Percentiles rank a stretch among this genome's conserved stretches.
These are phyloP conservation scores for Solanum acaule DNA, from an alignment of 257 asterid species.

Conservation along the genomic window DNA sequence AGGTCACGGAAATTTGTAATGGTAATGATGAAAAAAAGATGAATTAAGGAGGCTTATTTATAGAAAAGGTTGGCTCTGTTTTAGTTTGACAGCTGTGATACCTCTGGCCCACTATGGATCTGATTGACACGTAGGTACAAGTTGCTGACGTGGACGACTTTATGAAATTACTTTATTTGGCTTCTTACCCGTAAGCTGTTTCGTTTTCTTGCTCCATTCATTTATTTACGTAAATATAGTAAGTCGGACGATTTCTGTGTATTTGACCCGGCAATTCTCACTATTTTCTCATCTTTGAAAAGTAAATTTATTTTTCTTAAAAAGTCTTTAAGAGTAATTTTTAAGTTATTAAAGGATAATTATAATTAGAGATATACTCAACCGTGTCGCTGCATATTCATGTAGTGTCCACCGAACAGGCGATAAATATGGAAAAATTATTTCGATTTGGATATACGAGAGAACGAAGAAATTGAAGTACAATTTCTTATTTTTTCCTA, in stretches of 20 bases:
- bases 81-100: neutral
- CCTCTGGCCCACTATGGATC: constrained; percentile 10
- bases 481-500: neutral
- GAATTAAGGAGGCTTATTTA: neutral
- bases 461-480: neutral
- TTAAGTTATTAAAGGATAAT: neutral
- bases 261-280: neutral
- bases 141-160: constrained; percentile 25
- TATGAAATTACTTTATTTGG: neutral
- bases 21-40: neutral
- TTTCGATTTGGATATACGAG: neutral
- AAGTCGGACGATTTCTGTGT: neutral
- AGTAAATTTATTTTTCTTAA: neutral
- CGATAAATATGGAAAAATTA: neutral
- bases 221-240: neutral
- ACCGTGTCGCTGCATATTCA: neutral
- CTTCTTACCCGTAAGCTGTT: neutral
- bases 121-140: constrained; percentile 43
- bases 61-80: neutral
- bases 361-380: neutral
- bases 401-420: too few relatives aligned
- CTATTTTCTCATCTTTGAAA: neutral
- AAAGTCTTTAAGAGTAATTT: neutral
- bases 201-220: neutral
- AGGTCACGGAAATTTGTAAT: neutral